Conservation (phyloP, 306 rosid genomes). For the Citrullus colocynthis region DNA sequence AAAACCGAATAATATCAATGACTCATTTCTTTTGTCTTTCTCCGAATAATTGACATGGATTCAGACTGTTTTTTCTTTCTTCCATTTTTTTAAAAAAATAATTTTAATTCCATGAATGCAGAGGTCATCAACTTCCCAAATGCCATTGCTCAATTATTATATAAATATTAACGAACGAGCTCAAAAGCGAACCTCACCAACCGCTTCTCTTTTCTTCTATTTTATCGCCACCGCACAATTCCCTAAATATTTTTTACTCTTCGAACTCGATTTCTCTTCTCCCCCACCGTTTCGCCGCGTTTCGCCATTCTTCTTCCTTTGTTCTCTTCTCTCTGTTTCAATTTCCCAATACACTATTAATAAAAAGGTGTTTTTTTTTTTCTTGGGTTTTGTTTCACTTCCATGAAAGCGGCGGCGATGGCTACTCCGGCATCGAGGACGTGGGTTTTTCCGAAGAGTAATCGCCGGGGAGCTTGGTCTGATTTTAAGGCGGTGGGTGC, state of each 20-base stretch:
- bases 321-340: not conserved
- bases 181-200: not conserved
- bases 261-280: too few relatives aligned
- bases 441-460: not conserved
- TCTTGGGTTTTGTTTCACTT: not conserved
- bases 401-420: not conserved
- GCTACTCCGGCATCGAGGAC: not conserved
- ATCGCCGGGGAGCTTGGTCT: not conserved
- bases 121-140: not conserved
- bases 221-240: not conserved
- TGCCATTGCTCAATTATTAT: not conserved
- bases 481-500: not conserved
- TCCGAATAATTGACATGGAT: not conserved
- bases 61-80: not conserved
- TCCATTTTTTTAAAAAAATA: not conserved
- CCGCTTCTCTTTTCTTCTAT: not conserved
- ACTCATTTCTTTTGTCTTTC: not conserved
- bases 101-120: not conserved
- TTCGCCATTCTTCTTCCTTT: not conserved
- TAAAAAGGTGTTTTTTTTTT: not conserved
- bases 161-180: not conserved
- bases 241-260: not conserved
- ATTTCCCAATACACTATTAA: not conserved
- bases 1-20: not conserved
- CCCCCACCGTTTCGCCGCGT: slow-evolving; percentile 7